Evolutionary conservation across 345 rosid genomes (phyloP).

Genomic region (Rhizophora apiculata): DNA sequence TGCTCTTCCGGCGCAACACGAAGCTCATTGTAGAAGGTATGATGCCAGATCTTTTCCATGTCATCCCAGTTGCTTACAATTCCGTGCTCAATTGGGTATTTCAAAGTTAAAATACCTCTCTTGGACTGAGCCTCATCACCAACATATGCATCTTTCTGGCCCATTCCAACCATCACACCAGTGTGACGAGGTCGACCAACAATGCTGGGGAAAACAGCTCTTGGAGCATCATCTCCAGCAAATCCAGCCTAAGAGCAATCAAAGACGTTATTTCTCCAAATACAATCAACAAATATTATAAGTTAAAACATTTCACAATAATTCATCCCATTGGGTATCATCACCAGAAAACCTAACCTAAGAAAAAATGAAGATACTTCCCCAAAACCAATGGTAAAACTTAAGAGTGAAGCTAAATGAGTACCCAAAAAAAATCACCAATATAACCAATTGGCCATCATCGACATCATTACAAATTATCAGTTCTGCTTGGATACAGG

Average conservation of each 20-base stretch:
- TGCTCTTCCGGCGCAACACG: conserved; percentile 61
- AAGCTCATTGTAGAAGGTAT: conserved; percentile 54
- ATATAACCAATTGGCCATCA: background rate
- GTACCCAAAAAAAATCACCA: background rate
- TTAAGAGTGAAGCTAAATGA: too few relatives aligned
- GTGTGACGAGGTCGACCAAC: conserved; percentile 50
- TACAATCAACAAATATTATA: too few relatives aligned
- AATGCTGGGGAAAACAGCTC: conserved; percentile 63
- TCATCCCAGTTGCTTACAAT: conserved; percentile 53
- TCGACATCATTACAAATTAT: background rate
- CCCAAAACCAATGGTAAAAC: too few relatives aligned
- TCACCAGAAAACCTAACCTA: too few relatives aligned
- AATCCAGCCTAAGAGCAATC: conserved; percentile 37
- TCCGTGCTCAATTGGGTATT: conserved; percentile 54
- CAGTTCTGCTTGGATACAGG: background rate
- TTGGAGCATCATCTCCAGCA: conserved; percentile 72
- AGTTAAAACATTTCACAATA: too few relatives aligned
- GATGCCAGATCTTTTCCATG: conserved; percentile 57
- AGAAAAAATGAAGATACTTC: too few relatives aligned
- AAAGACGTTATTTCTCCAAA: background rate
- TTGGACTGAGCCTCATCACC: conserved; percentile 54
- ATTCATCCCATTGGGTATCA: too few relatives aligned
- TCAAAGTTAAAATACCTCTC: conserved; percentile 47
- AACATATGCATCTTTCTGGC: conserved; percentile 48
- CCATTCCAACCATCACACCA: conserved; percentile 56